These are phyloP conservation scores for Lactarius pseudohatsudake DNA, from an alignment of 768 basidiomycete species.

Conservation along the genomic window DNA sequence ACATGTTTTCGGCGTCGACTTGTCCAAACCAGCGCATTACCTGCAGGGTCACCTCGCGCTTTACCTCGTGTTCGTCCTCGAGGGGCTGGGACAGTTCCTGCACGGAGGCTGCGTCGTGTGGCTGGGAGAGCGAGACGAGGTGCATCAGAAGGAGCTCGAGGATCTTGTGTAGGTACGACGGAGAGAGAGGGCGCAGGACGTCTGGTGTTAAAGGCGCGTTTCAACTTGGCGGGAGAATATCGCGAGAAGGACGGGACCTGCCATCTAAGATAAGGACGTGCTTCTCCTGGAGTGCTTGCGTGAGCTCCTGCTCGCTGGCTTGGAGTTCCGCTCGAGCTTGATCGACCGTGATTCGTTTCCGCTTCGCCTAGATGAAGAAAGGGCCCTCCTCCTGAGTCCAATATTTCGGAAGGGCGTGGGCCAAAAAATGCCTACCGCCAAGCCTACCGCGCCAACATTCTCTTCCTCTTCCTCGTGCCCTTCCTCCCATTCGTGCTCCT, in stretches of 20 bases:
- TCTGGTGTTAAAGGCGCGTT: constrained; percentile 41
- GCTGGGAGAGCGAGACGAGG: constrained; percentile 61
- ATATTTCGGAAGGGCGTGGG: background rate
- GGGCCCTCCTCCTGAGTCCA: background rate
- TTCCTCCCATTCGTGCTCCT: constrained; percentile 71
- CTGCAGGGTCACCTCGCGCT: constrained; percentile 58
- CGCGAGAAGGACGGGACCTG: constrained; percentile 32
- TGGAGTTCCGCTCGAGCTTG: constrained; percentile 68
- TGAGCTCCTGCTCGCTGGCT: constrained; percentile 78
- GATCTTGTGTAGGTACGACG: constrained; percentile 62
- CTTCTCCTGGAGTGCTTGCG: constrained; percentile 58
- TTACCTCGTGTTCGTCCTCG: constrained; percentile 71
- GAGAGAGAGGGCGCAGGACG: constrained; percentile 70
- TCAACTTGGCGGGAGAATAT: background rate
- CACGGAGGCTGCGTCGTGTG: constrained; percentile 52
- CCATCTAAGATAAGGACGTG: constrained; percentile 75
- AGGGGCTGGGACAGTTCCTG: constrained; percentile 60
- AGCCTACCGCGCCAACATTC: constrained; percentile 35
- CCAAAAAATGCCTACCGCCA: constrained; percentile 28
- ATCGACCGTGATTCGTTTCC: constrained; percentile 51
- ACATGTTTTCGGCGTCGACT: constrained; percentile 37
- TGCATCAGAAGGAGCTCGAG: constrained; percentile 75
- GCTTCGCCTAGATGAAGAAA: constrained; percentile 34
- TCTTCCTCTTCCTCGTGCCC: constrained; percentile 50
- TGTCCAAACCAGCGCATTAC: constrained; percentile 84